Conservation (phyloP, 805 yeast genomes). For the Zygoascus ofunaensis region DNA sequence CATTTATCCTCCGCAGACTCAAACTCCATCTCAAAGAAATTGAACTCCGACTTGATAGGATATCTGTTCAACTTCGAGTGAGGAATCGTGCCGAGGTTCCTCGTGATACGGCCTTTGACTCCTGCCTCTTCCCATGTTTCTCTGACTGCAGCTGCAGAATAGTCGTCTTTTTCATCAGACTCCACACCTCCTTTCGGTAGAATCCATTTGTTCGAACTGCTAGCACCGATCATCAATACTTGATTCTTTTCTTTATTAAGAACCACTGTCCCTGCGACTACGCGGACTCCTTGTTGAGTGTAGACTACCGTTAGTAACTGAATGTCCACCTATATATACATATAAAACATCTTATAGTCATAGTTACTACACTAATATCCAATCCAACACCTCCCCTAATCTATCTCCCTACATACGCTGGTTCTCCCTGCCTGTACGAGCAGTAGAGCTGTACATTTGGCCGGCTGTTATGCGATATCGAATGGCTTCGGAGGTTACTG, state of each 20-base stretch:
- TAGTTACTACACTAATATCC: too few species aligned
- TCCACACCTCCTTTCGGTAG: constrained; percentile 96
- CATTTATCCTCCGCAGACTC: constrained; percentile 48
- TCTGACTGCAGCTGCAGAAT: constrained; percentile 51
- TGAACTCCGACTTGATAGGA: constrained; percentile 77
- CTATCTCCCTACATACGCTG: too few species aligned
- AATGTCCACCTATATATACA: too few species aligned
- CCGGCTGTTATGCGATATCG: too few species aligned
- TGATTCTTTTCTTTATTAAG: constrained; percentile 46
- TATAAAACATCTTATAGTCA: too few species aligned
- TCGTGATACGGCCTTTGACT: constrained; percentile 53
- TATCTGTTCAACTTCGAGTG: constrained; percentile 37
- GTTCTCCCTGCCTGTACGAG: constrained; percentile 16
- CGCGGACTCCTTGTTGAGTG: constrained; percentile 81
- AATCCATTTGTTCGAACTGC: constrained; percentile 68
- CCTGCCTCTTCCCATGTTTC: constrained; percentile 99
- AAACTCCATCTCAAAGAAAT: constrained; percentile 70
- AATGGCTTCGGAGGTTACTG: too few species aligned
- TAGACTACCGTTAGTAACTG: too few species aligned
- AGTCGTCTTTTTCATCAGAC: constrained; percentile 49
- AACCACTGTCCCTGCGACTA: constrained; percentile 90
- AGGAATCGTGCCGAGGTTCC: constrained; percentile 53
- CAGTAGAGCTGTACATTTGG: constrained; percentile 6
- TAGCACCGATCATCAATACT: constrained; percentile 73
- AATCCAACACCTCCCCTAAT: too few species aligned